Base-by-base conservation (phyloP, 140 eudicot genomes). In the Senecio squalidus region DNA sequence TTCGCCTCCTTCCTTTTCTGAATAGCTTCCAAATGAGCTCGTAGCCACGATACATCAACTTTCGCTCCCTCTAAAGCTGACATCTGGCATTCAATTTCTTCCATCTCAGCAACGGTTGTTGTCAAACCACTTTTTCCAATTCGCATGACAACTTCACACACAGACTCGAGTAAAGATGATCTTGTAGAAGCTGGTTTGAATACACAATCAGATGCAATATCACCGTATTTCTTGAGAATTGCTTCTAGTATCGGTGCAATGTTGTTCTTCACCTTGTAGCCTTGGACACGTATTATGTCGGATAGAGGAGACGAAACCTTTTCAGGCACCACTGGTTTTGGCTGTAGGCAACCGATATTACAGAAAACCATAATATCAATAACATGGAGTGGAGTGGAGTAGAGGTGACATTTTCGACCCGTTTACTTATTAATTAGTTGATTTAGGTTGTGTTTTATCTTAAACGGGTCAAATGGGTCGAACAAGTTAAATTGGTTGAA, bases 31-130 rank as follows among this genome's bases (percentile, higher is more conserved):
- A 81, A 26, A 49, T 62, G 66, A 4, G 59, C 45, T 8, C 15
- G 75, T 44, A 81, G 54, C 88, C 88, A 81, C 9, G 71, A 49
- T 36, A 81, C 76, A 5, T 70, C 28, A 50, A 77, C 25, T 18
- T 70, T 74, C 27, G 78, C 72, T 2, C 51, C 67, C 43, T 65
- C 70, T 46, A 68, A 66, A 60, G 77, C 83, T 9, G 56, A 58
- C 6, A 76, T 24, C 26, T 60, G 73, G 31, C 23, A n/a, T 48
- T 73, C 52, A 26, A 70, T 56, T 34, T 24, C 63, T 38, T 77
- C 52, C 43, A 77, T 58, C 28, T 23, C 49, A 16, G 16, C 28
- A 3, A n/a, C 53, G 28, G 11, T 7, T 34, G n/a, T 34, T 7
- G 40, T 1, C 9, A 34, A 10, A 34, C 11, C 40, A 34, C 40